These are phyloP conservation scores for Mycena olivaceomarginata DNA, from an alignment of 768 basidiomycete genomes.

Conservation along the genomic window DNA sequence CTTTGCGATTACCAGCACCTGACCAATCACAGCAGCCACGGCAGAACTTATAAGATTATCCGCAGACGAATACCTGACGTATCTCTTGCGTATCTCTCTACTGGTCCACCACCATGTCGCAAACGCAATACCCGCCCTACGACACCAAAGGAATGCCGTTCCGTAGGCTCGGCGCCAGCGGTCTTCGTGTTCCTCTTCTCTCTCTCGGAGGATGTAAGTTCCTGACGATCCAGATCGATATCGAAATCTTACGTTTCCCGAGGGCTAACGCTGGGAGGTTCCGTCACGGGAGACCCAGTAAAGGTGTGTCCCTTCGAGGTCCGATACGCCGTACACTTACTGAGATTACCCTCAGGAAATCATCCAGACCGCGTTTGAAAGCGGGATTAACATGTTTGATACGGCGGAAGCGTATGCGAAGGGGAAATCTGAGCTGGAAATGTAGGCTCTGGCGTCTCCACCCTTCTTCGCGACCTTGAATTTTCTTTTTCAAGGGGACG, in stretches of 20 bases:
- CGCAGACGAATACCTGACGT: not conserved
- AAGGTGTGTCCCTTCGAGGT: constrained; percentile 18
- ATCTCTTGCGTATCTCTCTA: no score
- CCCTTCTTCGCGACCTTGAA: not conserved
- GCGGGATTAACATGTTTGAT: constrained; percentile 73
- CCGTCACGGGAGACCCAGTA: constrained; percentile 42
- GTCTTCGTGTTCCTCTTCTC: constrained; percentile 75
- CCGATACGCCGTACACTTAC: not conserved
- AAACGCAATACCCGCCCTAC: constrained; percentile 46
- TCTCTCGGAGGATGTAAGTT: constrained; percentile 73
- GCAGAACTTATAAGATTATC: no score
- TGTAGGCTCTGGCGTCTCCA: constrained; percentile 62
- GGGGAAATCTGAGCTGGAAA: constrained; percentile 85
- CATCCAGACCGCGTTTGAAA: constrained; percentile 85
- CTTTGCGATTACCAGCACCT: no score
- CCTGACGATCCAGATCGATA: not conserved
- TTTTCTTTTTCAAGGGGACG: constrained; percentile 68
- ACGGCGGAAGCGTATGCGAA: constrained; percentile 79
- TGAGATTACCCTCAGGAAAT: constrained; percentile 80
- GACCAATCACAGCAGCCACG: no score
- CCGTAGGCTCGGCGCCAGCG: constrained; percentile 69
- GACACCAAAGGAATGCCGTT: constrained; percentile 67
- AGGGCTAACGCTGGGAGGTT: constrained; percentile 45
- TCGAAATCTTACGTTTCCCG: not conserved
- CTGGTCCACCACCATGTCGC: constrained; percentile 41